phyloP scores from a whole-genome alignment of 2,329 filamentous ascomycete genomes.

The Leptosphaerulina australis region DNA sequence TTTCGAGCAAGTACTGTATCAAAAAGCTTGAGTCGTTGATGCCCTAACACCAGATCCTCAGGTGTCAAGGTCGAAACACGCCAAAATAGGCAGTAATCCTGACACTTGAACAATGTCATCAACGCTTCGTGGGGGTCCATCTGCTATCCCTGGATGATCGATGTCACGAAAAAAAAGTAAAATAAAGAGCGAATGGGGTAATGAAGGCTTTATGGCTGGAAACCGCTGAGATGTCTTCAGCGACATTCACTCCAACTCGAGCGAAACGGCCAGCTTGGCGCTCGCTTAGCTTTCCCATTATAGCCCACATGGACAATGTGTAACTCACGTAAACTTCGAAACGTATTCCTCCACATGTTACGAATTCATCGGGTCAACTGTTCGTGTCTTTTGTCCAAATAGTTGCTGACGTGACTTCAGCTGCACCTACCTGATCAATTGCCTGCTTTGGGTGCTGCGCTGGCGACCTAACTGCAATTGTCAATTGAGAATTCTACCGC shows the following conservation, averaged over 20 bases:
- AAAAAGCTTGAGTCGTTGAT: slow-evolving; percentile 19
- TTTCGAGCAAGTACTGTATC: slow-evolving; percentile 22
- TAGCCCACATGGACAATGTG: background rate
- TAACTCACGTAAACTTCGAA: background rate
- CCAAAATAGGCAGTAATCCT: slow-evolving; percentile 8
- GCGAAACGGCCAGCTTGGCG: slow-evolving; percentile 24
- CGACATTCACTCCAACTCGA: slow-evolving; percentile 26
- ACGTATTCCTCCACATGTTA: background rate
- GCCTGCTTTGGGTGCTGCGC: slow-evolving; percentile 5
- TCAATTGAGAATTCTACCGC: slow-evolving; percentile 10
- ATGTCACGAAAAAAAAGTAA: background rate
- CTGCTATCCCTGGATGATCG: background rate
- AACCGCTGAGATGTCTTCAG: slow-evolving; percentile 13
- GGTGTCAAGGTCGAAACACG: slow-evolving; percentile 22
- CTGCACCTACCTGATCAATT: background rate
- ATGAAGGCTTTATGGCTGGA: background rate
- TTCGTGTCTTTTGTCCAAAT: background rate
- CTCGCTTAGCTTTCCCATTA: slow-evolving; percentile 29
- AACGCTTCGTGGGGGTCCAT: slow-evolving; percentile 12
- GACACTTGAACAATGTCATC: slow-evolving; percentile 13
- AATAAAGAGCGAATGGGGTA: background rate
- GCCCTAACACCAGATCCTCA: slow-evolving; percentile 17
- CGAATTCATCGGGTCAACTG: too few relatives aligned
- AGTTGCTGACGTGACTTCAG: background rate
- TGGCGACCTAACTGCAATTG: slow-evolving; percentile 8